Conservation (phyloP, 129 eudicot species). For the Lactuca saligna region DNA sequence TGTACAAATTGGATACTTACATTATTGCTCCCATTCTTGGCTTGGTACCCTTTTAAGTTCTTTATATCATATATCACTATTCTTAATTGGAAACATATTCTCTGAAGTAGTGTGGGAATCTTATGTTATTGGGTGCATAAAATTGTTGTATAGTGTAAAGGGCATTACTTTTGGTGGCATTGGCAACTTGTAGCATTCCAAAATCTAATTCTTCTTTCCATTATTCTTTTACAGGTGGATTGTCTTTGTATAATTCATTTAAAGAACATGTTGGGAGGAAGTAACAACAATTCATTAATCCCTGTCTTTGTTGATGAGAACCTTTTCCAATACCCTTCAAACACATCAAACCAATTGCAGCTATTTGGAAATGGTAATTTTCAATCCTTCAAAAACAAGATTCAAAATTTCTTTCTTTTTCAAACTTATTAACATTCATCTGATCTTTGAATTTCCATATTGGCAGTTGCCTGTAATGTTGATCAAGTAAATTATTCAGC, state of each 20-base stretch:
- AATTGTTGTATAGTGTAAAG: conserved; percentile 21
- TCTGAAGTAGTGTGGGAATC: conserved; percentile 30
- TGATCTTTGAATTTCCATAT: conserved; percentile 8
- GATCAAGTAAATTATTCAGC: conserved; percentile 76
- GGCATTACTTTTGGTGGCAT: conserved; percentile 27
- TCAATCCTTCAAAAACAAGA: neutral
- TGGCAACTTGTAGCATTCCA: conserved; percentile 20
- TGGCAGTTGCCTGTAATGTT: conserved; percentile 45
- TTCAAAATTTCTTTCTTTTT: neutral
- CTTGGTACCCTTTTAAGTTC: conserved; percentile 12
- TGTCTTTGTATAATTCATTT: conserved; percentile 15
- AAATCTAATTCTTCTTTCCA: conserved; percentile 28
- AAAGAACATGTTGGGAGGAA: conserved; percentile 65
- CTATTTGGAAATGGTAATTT: conserved; percentile 70
- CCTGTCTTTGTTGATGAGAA: conserved; percentile 64
- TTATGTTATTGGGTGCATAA: conserved; percentile 28
- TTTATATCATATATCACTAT: conserved; percentile 8
- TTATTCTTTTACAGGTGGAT: conserved; percentile 34
- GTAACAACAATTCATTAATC: conserved; percentile 44
- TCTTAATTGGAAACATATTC: conserved; percentile 32
- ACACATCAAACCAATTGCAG: conserved; percentile 69
- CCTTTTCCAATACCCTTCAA: conserved; percentile 48
- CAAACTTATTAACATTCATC: neutral
- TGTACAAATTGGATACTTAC: conserved; percentile 3
- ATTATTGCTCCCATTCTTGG: conserved; percentile 26